These are phyloP conservation scores for Cymodocea nodosa DNA, from an alignment of 116 monocot species.

Conservation along the genomic window DNA sequence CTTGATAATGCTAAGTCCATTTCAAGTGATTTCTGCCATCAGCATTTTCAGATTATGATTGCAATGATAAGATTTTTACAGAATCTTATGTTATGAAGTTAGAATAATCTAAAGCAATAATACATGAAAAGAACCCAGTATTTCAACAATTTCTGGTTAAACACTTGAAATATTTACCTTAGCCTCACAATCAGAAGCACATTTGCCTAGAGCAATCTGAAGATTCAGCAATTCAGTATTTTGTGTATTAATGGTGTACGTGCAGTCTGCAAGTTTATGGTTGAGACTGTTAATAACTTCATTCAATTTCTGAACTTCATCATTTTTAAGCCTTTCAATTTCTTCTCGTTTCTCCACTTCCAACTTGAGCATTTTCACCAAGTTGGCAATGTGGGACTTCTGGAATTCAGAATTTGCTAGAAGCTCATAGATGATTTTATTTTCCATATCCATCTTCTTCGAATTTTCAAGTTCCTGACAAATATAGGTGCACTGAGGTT, in stretches of 20 bases:
- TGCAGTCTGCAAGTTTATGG: neutral
- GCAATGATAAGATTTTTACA: neutral
- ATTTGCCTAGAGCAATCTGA: neutral
- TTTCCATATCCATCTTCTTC: neutral
- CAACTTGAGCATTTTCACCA: neutral
- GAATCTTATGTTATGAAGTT: neutral
- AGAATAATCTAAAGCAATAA: too few relatives aligned
- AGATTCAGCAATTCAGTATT: constrained; percentile 4
- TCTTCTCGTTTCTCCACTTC: neutral
- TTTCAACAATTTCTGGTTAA: neutral
- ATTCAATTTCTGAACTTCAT: neutral
- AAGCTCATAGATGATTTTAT: constrained; percentile 4
- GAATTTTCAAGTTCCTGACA: constrained; percentile 6
- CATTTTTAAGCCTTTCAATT: constrained; percentile 3
- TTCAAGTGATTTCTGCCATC: neutral
- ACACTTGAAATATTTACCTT: neutral
- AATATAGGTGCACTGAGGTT: constrained; percentile 1
- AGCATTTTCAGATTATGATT: neutral
- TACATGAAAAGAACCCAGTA: too few relatives aligned
- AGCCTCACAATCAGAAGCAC: neutral
- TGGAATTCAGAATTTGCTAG: neutral
- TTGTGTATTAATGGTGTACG: neutral
- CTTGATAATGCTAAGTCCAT: neutral
- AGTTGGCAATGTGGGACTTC: neutral
- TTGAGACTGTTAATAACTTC: constrained; percentile 2